Base-by-base conservation (phyloP, 2,329 filamentous ascomycete species). In the Huntiella bhutanensis region DNA sequence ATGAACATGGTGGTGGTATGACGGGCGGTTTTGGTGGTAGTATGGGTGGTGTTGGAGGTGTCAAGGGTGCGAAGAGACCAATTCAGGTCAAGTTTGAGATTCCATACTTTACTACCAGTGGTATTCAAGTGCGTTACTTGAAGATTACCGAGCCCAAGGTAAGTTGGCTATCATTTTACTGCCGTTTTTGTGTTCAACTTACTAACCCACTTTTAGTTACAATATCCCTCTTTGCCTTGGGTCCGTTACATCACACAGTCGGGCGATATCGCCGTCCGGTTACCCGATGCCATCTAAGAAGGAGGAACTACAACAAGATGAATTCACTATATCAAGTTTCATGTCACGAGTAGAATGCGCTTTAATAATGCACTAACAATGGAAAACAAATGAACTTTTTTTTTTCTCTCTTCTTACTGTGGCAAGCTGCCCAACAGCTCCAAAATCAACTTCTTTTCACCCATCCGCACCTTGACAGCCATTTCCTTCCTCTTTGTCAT, bases 61-160 rank as follows among this genome's bases (percentile, higher is more conserved):
- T 64, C 15, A 96, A 96, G 67, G 83, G 83, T 15, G 74, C 75
- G 48, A 98, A 96, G 71, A 70, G 91, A 55, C 91, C 91, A 1
- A 98, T 98, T 57, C 88, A 87, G 62, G 91, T 98, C 67, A 98
- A 98, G 68, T 98, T 98, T 61, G 91, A 98, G 68, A 98, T 98
- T 59, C 91, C 91, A n/a, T 98, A 98, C 65, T 98, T 98, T 61
- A 98, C 91, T n/a, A 98, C 92, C 3, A 92, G 83, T 65, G 91
- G 91, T 53, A 98, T 98, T 55, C 92, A 98, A 64, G 91, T 98
- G 57, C 77, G 91, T 57, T 98, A 98, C 62, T 65, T 98, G 62
- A 98, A 98, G 73, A 98, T 98, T 58, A 96, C 93, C 53, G 91
- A 98, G 65, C 91, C 91, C 41, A 98, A 98, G 84, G 88, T 94